Conservation (phyloP, 2,329 filamentous ascomycete species). For the Claviceps digitariae region DNA sequence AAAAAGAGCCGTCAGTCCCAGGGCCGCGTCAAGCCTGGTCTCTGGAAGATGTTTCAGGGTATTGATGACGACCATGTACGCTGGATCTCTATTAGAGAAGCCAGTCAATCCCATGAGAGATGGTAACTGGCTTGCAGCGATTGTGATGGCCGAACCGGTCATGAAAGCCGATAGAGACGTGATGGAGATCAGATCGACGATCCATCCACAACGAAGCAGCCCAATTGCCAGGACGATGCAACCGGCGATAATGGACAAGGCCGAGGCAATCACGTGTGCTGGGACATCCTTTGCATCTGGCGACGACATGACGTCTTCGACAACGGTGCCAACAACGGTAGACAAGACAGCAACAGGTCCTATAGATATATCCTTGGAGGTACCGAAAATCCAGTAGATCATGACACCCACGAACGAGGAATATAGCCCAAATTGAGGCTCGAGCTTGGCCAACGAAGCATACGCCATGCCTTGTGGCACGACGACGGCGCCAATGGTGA, state of each 20-base stretch:
- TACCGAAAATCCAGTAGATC: slow-evolving; percentile 96
- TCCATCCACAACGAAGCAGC: slow-evolving; percentile 67
- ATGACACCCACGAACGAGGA: slow-evolving; percentile 93
- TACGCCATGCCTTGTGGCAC: slow-evolving; percentile 98
- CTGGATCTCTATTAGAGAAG: slow-evolving; percentile 61
- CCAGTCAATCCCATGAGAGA: slow-evolving; percentile 65
- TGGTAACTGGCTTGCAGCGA: slow-evolving; percentile 71
- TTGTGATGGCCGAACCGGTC: slow-evolving; percentile 88
- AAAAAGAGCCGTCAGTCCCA: slow-evolving; percentile 71
- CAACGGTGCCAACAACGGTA: slow-evolving; percentile 72
- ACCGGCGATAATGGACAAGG: slow-evolving; percentile 65
- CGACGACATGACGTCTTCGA: slow-evolving; percentile 45
- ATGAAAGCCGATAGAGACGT: slow-evolving; percentile 90
- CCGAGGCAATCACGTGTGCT: slow-evolving; percentile 59
- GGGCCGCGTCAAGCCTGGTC: slow-evolving; percentile 64
- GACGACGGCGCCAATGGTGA: slow-evolving; percentile 51
- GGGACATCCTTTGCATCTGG: slow-evolving; percentile 38
- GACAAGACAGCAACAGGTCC: slow-evolving; percentile 95
- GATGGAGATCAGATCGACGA: slow-evolving; percentile 86
- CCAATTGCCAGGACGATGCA: slow-evolving; percentile 67
- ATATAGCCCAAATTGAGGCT: slow-evolving; percentile 64
- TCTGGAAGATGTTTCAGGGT: slow-evolving; percentile 57
- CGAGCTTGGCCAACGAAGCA: slow-evolving; percentile 67
- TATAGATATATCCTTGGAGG: slow-evolving; percentile 96
- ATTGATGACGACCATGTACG: slow-evolving; percentile 75